These are phyloP conservation scores for Lactifluus subvellereus DNA, from an alignment of 768 basidiomycete genomes.

Conservation along the genomic window DNA sequence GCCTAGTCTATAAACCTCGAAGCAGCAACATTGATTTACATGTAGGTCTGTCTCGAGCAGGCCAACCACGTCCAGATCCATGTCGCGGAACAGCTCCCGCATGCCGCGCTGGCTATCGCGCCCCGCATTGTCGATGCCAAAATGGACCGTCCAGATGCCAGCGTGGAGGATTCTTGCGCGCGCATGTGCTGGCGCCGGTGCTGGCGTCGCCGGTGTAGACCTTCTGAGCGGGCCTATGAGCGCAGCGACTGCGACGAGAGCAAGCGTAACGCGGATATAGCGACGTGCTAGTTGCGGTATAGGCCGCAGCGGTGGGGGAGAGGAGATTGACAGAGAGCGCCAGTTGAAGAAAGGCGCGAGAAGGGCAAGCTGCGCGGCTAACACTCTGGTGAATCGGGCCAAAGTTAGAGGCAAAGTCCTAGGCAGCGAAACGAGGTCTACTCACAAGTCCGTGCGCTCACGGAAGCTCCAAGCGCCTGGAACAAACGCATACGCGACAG, in stretches of 20 bases:
- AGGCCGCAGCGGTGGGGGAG: background rate
- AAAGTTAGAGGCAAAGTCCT: background rate
- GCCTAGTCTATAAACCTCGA: background rate
- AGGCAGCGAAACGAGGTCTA: conserved; percentile 21
- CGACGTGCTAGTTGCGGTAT: conserved; percentile 8
- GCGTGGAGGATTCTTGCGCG: conserved; percentile 64
- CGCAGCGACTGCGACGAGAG: conserved; percentile 23
- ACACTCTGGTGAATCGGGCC: conserved; percentile 38
- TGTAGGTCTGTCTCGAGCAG: conserved; percentile 82
- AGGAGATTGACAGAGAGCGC: conserved; percentile 25
- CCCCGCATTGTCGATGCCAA: conserved; percentile 73
- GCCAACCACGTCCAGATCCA: conserved; percentile 82
- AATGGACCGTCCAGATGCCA: conserved; percentile 91
- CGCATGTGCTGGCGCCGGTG: conserved; percentile 47
- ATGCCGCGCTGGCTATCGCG: conserved; percentile 68
- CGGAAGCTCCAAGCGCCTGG: conserved; percentile 70
- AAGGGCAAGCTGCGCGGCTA: conserved; percentile 46
- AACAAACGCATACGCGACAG: conserved; percentile 88
- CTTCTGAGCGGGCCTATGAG: conserved; percentile 22
- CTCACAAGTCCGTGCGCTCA: conserved; percentile 71
- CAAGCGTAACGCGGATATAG: conserved; percentile 19
- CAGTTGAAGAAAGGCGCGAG: conserved; percentile 46
- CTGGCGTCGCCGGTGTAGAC: conserved; percentile 9
- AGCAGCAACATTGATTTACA: conserved; percentile 38
- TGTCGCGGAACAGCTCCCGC: conserved; percentile 59